Evolutionary conservation across 768 basidiomycete species (phyloP), one percentile per base, ranked within the genome.

Genomic region (Suillus placidus): DNA sequence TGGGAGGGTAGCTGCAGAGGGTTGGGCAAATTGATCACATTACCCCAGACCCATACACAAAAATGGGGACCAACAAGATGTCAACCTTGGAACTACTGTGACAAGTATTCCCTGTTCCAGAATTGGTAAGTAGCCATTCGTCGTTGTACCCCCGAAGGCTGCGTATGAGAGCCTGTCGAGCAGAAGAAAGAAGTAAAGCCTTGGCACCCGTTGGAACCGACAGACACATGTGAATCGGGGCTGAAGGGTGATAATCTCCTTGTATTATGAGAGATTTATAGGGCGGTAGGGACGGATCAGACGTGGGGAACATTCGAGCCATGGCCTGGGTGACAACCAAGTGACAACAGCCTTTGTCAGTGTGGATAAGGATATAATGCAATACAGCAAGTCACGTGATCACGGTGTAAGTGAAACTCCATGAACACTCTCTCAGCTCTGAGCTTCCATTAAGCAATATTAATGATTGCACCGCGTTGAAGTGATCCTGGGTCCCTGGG

Each of bases 171-270:
- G 71, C 68, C n/a, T 78, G 66, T 55, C 84, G 84, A 10, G 84
- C 86, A 1, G 89, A 84, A 23, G 87, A 79, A 35, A 92, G 69
- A 60, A 91, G 71, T 23, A 92, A 63, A 0, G 80, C 76, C 54
- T 76, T 74, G 20, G 76, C 72, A 38, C 67, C 69, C 13, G 77
- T 71, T 26, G 80, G 74, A 10, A 71, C 63, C 0, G 90, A 89
- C 35, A 91, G 74, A 45, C 85, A 82, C 42, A 93, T 79, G 67
- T 91, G 87, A 57, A 94, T 78, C 4, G 90, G 90, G 6, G 90
- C 88, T 4, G 92, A 88, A 23, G 88, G 76, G 60, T 86, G 87
- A 71, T 87, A 90, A 0, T 79, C 65, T 1, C 92, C 92, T 32
- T 84, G 80, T 38, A 93, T 76, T 14, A 93, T 78, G n/a, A 93